Evolutionary conservation across 2,329 filamentous ascomycete genomes (phyloP).

Genomic region (Akanthomyces muscarius): DNA sequence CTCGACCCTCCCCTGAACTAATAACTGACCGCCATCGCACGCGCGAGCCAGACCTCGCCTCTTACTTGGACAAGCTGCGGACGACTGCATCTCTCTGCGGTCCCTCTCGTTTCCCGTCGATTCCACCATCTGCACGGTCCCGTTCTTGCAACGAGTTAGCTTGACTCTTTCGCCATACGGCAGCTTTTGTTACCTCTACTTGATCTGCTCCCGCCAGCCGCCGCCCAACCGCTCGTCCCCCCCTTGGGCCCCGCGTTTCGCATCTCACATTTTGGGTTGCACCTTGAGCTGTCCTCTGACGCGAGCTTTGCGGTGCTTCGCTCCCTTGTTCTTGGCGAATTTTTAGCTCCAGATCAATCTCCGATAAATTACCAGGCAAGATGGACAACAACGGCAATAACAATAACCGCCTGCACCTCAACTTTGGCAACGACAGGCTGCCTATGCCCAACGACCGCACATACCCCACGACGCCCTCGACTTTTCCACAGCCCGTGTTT

Average conservation of each 20-base stretch:
- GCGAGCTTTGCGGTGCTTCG: constrained; percentile 3
- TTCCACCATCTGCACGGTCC: background rate
- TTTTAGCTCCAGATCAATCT: background rate
- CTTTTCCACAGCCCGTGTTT: constrained; percentile 87
- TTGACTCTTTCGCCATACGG: background rate
- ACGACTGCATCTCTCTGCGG: background rate
- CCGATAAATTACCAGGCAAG: constrained; percentile 23
- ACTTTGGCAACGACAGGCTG: constrained; percentile 63
- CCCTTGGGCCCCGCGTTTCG: constrained; percentile 16
- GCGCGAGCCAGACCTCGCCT: constrained; percentile 8
- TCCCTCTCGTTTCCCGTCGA: background rate
- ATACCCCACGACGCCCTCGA: constrained; percentile 88
- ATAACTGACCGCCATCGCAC: constrained; percentile 17
- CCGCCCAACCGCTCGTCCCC: background rate
- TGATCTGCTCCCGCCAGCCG: background rate
- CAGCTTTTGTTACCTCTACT: background rate
- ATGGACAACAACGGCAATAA: constrained; percentile 55
- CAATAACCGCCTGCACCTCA: constrained; percentile 62
- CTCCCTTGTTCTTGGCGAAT: background rate
- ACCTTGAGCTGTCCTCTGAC: constrained; percentile 15
- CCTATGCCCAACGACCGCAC: constrained; percentile 58
- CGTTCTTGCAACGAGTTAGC: background rate
- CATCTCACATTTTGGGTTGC: constrained; percentile 10
- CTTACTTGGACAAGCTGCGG: background rate
- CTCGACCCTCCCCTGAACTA: constrained; percentile 8